Percentiles rank a stretch among this genome's conserved stretches.
phyloP scores from a whole-genome alignment of 495 filamentous ascomycete species.

The Hypoxylon fuscum region DNA sequence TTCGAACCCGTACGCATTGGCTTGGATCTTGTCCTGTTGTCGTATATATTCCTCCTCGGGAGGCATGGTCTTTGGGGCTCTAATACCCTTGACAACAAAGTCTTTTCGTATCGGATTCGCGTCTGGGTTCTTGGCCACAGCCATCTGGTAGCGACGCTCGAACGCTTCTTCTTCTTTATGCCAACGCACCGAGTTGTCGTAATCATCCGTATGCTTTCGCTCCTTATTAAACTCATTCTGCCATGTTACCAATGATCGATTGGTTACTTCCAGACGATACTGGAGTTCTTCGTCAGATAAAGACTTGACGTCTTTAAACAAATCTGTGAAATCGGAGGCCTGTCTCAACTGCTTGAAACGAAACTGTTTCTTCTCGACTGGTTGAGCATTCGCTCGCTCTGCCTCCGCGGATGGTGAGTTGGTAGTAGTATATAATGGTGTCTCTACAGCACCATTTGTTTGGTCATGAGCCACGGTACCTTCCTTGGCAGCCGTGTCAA shows the following conservation, averaged over 20 bases:
- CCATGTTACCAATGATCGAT: slow-evolving; percentile 63
- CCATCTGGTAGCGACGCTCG: slow-evolving; percentile 24
- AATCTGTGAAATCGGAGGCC: slow-evolving; percentile 44
- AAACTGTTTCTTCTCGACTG: slow-evolving; percentile 15
- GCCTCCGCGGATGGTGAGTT: slow-evolving; percentile 28
- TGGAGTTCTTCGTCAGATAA: slow-evolving; percentile 62
- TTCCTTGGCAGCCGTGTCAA: slow-evolving; percentile 2
- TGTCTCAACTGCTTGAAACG: slow-evolving; percentile 48
- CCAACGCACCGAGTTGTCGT: slow-evolving; percentile 58
- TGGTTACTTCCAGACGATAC: slow-evolving; percentile 60
- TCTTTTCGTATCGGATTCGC: slow-evolving; percentile 30
- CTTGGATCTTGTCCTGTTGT: slow-evolving; percentile 56
- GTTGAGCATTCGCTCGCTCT: slow-evolving; percentile 7
- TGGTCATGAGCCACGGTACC: slow-evolving; percentile 1
- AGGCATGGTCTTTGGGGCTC: slow-evolving; percentile 47
- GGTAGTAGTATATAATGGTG: slow-evolving; percentile 35
- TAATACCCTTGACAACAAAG: slow-evolving; percentile 52
- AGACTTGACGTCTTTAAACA: slow-evolving; percentile 48
- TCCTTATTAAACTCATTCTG: slow-evolving; percentile 72
- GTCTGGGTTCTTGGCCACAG: slow-evolving; percentile 25
- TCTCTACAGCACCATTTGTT: slow-evolving; percentile 24
- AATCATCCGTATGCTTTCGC: slow-evolving; percentile 62
- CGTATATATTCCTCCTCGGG: slow-evolving; percentile 47
- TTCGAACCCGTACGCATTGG: slow-evolving; percentile 56
- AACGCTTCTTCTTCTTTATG: slow-evolving; percentile 43